phyloP scores from a whole-genome alignment of 2,329 filamentous ascomycete species.

The Orbilia quercus region DNA sequence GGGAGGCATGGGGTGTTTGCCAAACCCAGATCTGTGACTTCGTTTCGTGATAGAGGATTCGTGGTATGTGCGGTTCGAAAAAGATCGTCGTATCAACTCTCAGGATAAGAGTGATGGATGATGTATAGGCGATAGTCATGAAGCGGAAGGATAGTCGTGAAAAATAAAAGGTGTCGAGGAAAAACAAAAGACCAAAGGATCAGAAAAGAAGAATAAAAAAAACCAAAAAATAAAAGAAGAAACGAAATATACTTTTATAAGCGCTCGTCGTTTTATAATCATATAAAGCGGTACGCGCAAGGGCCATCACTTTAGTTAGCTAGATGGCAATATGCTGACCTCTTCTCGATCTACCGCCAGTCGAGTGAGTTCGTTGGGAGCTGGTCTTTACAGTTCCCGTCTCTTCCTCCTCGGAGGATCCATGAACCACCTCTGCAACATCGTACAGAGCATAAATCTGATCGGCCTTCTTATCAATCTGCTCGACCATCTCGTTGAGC shows the following conservation, averaged over 20 bases:
- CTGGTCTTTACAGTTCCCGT: constrained; percentile 20
- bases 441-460: constrained; percentile 60
- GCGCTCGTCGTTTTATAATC: constrained; percentile 18
- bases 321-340: constrained; percentile 39
- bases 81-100: neutral
- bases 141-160: neutral
- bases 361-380: constrained; percentile 17
- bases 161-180: constrained; percentile 1
- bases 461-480: constrained; percentile 60
- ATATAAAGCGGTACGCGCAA: constrained; percentile 25
- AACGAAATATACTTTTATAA: constrained; percentile 20
- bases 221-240: constrained; percentile 10
- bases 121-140: neutral
- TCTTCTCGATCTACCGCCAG: constrained; percentile 8
- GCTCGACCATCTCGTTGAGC: constrained; percentile 59
- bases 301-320: neutral
- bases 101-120: neutral
- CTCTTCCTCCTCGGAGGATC: constrained; percentile 7
- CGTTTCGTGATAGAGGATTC: neutral
- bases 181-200: constrained; percentile 14
- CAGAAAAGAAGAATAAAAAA: constrained; percentile 3
- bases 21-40: neutral
- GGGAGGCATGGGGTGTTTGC: neutral
- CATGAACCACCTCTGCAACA: constrained; percentile 58
- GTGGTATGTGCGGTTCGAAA: neutral